Evolutionary conservation across 768 basidiomycete species (phyloP).

Genomic region (Scleroderma citrinum): DNA sequence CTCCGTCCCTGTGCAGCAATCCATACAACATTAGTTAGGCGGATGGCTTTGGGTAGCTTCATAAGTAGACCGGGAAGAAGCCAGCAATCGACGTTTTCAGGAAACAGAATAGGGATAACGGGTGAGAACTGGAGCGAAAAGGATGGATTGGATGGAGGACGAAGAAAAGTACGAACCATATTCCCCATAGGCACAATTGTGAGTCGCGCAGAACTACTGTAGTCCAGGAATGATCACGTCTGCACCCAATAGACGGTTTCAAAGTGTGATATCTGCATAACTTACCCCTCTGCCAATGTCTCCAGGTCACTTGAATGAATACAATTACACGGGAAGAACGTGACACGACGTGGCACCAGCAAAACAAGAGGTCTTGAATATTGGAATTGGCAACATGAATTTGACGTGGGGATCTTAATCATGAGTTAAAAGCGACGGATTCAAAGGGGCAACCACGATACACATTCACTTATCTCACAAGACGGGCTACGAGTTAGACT

Average conservation of each 20-base stretch:
- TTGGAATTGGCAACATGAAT: too few relatives aligned
- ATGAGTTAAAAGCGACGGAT: too few relatives aligned
- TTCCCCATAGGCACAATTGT: constrained; percentile 54
- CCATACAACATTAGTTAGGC: not conserved
- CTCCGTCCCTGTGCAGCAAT: constrained; percentile 42
- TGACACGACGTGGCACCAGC: not conserved
- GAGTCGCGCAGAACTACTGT: constrained; percentile 53
- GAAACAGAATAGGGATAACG: not conserved
- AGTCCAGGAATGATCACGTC: constrained; percentile 53
- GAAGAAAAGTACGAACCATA: constrained; percentile 38
- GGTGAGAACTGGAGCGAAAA: constrained; percentile 5
- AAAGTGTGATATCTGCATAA: constrained; percentile 54
- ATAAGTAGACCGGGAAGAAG: too few relatives aligned
- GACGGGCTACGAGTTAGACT: too few relatives aligned
- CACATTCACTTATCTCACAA: too few relatives aligned
- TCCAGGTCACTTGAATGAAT: constrained; percentile 46
- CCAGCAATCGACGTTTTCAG: too few relatives aligned
- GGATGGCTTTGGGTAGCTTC: not conserved
- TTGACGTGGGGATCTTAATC: too few relatives aligned
- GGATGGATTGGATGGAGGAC: not conserved
- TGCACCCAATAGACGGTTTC: constrained; percentile 46
- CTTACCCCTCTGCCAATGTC: constrained; percentile 56
- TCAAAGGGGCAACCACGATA: too few relatives aligned
- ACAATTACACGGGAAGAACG: not conserved
- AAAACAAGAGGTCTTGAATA: constrained; percentile 35